phyloP scores from a whole-genome alignment of 1,284 basidiomycete genomes.

The Termitomyces sp. region DNA sequence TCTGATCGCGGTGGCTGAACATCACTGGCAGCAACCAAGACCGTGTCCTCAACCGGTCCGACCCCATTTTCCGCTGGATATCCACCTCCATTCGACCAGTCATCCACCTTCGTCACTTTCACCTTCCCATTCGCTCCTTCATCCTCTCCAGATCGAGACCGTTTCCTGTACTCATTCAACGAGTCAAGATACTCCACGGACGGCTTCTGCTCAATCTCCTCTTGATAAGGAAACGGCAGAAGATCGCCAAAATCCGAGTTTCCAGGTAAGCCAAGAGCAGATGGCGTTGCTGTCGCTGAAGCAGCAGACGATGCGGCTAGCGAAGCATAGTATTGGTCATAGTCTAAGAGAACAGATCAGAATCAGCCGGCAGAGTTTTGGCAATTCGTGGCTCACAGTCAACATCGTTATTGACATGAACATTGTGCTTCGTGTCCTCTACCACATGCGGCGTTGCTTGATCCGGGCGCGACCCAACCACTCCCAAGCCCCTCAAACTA shows the following conservation, averaged over 20 bases:
- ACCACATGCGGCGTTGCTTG: slow-evolving; percentile 27
- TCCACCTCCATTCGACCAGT: slow-evolving; percentile 21
- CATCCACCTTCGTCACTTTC: slow-evolving; percentile 37
- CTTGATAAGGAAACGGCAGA: slow-evolving; percentile 30
- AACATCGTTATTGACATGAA: slow-evolving; percentile 47
- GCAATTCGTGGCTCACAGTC: slow-evolving; percentile 48
- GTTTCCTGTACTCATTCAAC: slow-evolving; percentile 63
- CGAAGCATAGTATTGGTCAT: slow-evolving; percentile 75
- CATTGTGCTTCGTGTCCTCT: slow-evolving; percentile 54
- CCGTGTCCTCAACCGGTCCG: not conserved
- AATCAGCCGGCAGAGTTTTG: not conserved
- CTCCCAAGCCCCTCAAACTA: slow-evolving; percentile 59
- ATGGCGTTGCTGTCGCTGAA: slow-evolving; percentile 55
- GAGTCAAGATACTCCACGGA: slow-evolving; percentile 59
- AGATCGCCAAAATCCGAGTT: slow-evolving; percentile 44
- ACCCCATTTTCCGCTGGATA: slow-evolving; percentile 12
- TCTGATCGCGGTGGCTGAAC: not conserved
- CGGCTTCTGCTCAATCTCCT: slow-evolving; percentile 67
- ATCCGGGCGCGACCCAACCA: slow-evolving; percentile 35
- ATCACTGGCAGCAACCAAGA: not conserved
- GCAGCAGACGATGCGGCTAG: slow-evolving; percentile 58
- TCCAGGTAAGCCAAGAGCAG: slow-evolving; percentile 37
- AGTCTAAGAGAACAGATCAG: slow-evolving; percentile 41
- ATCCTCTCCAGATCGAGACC: slow-evolving; percentile 62
- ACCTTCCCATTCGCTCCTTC: slow-evolving; percentile 33